Base-by-base conservation (phyloP, 139 green algal genomes). In the Ulvella scutata region DNA sequence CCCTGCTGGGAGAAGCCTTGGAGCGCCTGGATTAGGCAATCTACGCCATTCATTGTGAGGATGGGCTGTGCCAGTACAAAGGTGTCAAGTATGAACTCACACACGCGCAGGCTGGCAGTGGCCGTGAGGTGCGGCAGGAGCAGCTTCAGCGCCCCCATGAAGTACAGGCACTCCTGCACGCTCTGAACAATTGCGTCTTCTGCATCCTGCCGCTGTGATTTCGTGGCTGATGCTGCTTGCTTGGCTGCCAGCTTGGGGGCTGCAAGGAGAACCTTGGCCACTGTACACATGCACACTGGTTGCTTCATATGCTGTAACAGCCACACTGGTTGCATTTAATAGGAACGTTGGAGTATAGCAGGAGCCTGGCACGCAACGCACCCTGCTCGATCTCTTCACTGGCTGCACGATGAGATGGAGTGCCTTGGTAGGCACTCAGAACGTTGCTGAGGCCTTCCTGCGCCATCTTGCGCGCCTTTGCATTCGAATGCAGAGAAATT, bases 101-200 rank as follows among this genome's bases (percentile, higher is more conserved):
- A 84, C 4, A 81, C 34, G 3, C 29, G 51, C 51, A 67, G 51
- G n/a, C n/a, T 67, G 9, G 51, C 51, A 1, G 51, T 1, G n/a
- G 31, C 51, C 40, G 79, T 44, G 73, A 95, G 29, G 21, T 93
- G 80, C 0, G 85, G 79, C 26, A 92, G 62, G 4, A 74, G 67
- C 33, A 73, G 40, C 80, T 88, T 89, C 10, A 96, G 81, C 4
- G 76, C 75, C n/a, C 82, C 87, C 61, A 96, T 72, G 43, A 94
- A 74, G 79, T 94, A 88, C 75, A 96, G 87, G 33, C 90, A 79
- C 21, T 92, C 85, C 3, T 83, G 72, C 26, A 94, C 88, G 4
- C 90, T 85, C n/a, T 75, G 21, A 0, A 81, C 73, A 62, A 96
- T 92, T 6, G 80, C 84, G 23, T 81, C 86, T 82, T 96, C 91